Evolutionary conservation across 192 early-diverging fungal genomes (phyloP).

Genomic region (Helicostylum pulchrum): DNA sequence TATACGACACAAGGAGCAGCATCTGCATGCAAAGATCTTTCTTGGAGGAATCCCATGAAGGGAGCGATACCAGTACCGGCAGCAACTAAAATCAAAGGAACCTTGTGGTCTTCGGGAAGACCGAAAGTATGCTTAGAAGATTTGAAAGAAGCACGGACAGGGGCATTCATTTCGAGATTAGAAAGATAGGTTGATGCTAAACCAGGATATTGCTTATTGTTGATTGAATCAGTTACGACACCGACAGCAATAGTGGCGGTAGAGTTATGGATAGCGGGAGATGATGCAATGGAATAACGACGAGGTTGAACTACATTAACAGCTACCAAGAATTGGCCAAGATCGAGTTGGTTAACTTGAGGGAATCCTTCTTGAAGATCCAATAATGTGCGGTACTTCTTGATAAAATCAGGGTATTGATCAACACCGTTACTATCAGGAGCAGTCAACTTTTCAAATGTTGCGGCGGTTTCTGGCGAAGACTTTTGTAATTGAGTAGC

Average conservation of each 20-base stretch:
- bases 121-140: constrained; percentile 47
- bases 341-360: constrained; percentile 28
- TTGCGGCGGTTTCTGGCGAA: constrained; percentile 33
- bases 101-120: constrained; percentile 52
- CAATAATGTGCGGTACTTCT: constrained; percentile 26
- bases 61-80: constrained; percentile 96
- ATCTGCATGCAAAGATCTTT: constrained; percentile 20
- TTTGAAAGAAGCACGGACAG: constrained; percentile 17
- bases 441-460: constrained; percentile 24
- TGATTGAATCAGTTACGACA: constrained; percentile 29
- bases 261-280: constrained; percentile 45
- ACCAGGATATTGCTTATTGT: constrained; percentile 25
- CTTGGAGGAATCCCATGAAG: constrained; percentile 79
- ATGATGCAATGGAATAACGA: constrained; percentile 81
- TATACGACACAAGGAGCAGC: constrained; percentile 68
- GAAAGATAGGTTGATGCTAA: constrained; percentile 28
- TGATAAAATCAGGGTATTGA: constrained; percentile 32
- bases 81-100: constrained; percentile 80
- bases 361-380: constrained; percentile 29
- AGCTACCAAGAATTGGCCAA: constrained; percentile 41
- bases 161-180: constrained; percentile 19
- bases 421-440: constrained; percentile 30
- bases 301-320: constrained; percentile 67
- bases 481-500: constrained; percentile 34
- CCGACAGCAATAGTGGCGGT: constrained; percentile 28